Conservation (phyloP, 2,329 filamentous ascomycete genomes). For the Fusarium sp. region DNA sequence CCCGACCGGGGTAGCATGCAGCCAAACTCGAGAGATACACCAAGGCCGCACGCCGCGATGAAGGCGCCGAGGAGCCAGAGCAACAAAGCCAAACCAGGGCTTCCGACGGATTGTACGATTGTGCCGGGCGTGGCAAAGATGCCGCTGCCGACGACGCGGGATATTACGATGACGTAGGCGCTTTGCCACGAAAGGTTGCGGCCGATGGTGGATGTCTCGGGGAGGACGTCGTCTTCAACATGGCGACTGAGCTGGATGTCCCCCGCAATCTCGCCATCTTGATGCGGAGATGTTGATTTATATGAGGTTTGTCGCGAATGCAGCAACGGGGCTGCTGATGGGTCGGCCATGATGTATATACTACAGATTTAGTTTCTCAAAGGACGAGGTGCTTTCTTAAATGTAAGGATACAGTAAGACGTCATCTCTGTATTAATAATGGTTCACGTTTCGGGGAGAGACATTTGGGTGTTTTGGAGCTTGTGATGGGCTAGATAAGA, state of each 20-base stretch:
- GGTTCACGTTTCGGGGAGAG: background rate
- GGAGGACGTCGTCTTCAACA: slow-evolving; percentile 69
- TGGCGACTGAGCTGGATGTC: slow-evolving; percentile 25
- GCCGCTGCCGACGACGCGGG: slow-evolving; percentile 75
- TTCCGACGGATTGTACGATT: slow-evolving; percentile 74
- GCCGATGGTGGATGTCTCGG: slow-evolving; percentile 68
- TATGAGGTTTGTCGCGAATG: slow-evolving; percentile 3
- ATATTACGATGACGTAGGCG: slow-evolving; percentile 75
- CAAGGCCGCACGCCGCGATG: slow-evolving; percentile 70
- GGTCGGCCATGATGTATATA: slow-evolving; percentile 6
- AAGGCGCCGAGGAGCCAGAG: slow-evolving; percentile 73
- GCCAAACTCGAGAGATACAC: slow-evolving; percentile 74
- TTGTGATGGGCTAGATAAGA: slow-evolving; percentile 19
- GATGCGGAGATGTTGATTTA: background rate
- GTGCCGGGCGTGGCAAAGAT: slow-evolving; percentile 79
- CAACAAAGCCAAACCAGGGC: slow-evolving; percentile 69
- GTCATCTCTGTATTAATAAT: slow-evolving; percentile 24
- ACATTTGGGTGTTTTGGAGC: slow-evolving; percentile 17
- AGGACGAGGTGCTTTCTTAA: slow-evolving; percentile 2
- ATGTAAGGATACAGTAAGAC: background rate
- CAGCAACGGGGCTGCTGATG: slow-evolving; percentile 24
- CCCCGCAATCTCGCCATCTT: slow-evolving; percentile 11
- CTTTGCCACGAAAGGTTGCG: slow-evolving; percentile 71
- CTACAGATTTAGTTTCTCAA: background rate
- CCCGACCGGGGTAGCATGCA: slow-evolving; percentile 77